Base-by-base conservation (phyloP, 108 stramenopile genomes). In the Cyclotella cryptica region DNA sequence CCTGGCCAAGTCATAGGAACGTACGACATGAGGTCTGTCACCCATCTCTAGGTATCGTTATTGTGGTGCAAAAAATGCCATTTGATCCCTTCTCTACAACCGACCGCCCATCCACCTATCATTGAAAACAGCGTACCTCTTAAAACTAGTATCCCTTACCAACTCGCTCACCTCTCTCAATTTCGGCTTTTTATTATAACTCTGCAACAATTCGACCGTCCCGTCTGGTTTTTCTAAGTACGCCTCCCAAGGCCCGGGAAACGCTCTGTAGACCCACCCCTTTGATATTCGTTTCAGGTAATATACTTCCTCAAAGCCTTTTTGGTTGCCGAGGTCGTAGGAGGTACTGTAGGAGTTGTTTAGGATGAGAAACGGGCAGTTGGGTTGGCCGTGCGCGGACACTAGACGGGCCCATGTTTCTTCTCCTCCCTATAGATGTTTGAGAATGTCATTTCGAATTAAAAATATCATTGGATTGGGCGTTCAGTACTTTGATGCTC, bases 161-260 rank as follows among this genome's bases (percentile, higher is more conserved):
- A 93, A 53, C 47, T 89, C 87, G 6, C 91, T 85, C 13, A 89
- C 92, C 47, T 91, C 89, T 40, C 89, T 60, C 10, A 96, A 80
- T 28, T 66, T 40, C 8, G 96, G 96, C 70, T 96, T 96, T 13
- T 72, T 84, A 47, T 87, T 81, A 80, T 93, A 96, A n/a, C 86
- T 68, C 74, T 85, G 22, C 66, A 96, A 65, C 13, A 96, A 68
- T 71, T 96, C 96, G 13, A 90, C 78, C 0, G 75, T 80, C 28
- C 92, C 91, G 67, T 93, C 94, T 3, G 96, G 96, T 70, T 87
- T 92, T 72, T 96, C 96, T 19, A 96, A 42, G 47, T 89, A 88
- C 13, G 96, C 94, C 79, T 92, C 75, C 96, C 96, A 96, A 15
- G 87, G 85, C 1, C 92, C 92, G n/a, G 96, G 96, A 67, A 84